phyloP scores from a whole-genome alignment of 2,329 filamentous ascomycete species.

The Cryphonectria carpinicola region DNA sequence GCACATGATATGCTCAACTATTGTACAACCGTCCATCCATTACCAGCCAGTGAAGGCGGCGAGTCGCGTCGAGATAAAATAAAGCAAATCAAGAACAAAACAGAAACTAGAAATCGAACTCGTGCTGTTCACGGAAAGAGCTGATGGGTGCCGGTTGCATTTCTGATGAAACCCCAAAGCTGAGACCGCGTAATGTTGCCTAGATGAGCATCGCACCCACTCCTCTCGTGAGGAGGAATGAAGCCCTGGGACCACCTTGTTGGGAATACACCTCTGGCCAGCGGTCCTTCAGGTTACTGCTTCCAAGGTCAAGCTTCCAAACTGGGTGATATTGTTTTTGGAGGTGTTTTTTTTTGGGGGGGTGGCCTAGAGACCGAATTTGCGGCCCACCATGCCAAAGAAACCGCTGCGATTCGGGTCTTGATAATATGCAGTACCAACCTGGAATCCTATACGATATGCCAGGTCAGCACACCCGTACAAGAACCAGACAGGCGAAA shows the following conservation, averaged over 20 bases:
- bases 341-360: no score
- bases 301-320: neutral
- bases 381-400: constrained; percentile 23
- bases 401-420: constrained; percentile 11
- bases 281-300: neutral
- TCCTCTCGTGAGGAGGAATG: neutral
- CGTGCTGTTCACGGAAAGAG: neutral
- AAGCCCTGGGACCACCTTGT: neutral
- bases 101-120: neutral
- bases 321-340: neutral
- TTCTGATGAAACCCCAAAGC: neutral
- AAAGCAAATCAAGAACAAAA: neutral
- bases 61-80: neutral
- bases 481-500: neutral
- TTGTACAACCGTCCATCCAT: neutral
- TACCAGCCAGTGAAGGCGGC: neutral
- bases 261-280: neutral
- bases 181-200: neutral
- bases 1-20: neutral
- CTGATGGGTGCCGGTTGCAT: constrained; percentile 2
- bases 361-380: constrained; percentile 20
- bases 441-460: neutral
- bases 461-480: constrained; percentile 14
- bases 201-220: neutral
- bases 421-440: constrained; percentile 3